These are phyloP conservation scores for Jacaranda copaia DNA, from an alignment of 257 asterid species.

Conservation along the genomic window DNA sequence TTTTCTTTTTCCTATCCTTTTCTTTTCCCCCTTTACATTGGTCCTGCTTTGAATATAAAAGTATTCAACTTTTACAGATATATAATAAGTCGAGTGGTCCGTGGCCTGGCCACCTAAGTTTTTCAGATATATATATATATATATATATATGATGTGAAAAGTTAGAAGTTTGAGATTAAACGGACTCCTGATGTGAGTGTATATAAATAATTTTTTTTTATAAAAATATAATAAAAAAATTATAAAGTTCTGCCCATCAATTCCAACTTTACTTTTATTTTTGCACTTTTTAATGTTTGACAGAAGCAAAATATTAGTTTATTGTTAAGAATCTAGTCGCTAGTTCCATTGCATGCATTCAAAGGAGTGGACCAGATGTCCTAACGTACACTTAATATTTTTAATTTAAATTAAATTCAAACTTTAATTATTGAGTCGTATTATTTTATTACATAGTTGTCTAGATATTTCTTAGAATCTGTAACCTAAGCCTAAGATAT, in stretches of 20 bases:
- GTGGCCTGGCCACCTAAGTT: no score
- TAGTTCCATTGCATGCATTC: background rate
- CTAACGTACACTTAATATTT: background rate
- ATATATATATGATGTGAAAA: no score
- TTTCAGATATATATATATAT: no score
- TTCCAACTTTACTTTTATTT: background rate
- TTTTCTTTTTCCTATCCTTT: background rate
- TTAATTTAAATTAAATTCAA: background rate
- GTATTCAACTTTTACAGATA: background rate
- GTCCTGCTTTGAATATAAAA: background rate
- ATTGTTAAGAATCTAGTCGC: background rate
- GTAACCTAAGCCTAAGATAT: conserved; percentile 14
- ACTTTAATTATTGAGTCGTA: background rate
- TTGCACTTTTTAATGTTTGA: background rate
- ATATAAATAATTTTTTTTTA: no score
- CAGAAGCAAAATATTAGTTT: background rate
- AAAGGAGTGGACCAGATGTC: background rate
- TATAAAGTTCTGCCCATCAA: background rate
- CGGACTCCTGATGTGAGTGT: no score
- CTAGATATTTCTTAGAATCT: conserved; percentile 31
- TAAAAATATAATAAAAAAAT: background rate
- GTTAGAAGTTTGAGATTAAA: no score
- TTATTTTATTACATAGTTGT: conserved; percentile 19
- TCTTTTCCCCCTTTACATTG: background rate
- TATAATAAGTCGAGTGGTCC: no score